phyloP scores from a whole-genome alignment of 495 filamentous ascomycete genomes.

The Lineolata rhizophorae region DNA sequence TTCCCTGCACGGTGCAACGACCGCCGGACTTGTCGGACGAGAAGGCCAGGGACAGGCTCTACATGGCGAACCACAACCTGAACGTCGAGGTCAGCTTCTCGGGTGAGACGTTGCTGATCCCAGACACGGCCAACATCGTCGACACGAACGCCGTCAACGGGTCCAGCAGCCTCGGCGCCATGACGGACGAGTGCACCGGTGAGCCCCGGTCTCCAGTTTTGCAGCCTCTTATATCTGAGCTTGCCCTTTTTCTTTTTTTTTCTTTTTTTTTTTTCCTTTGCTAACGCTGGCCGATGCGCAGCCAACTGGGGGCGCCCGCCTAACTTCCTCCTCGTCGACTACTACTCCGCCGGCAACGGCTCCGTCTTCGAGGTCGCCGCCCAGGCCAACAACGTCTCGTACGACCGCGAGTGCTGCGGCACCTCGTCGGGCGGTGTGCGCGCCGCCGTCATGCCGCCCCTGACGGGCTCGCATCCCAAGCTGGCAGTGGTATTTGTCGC shows the following conservation, averaged over 20 bases:
- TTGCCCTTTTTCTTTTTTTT: not conserved
- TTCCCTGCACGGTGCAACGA: constrained; percentile 36
- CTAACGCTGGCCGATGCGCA: constrained; percentile 4
- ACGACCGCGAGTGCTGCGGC: constrained; percentile 54
- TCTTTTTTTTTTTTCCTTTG: not conserved
- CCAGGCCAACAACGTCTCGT: constrained; percentile 64
- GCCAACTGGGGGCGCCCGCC: constrained; percentile 47
- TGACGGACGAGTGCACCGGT: constrained; percentile 45
- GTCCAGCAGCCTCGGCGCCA: constrained; percentile 45
- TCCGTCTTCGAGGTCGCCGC: constrained; percentile 85
- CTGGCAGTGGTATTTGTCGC: no score
- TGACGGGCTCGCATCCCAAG: no score
- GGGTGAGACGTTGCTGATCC: constrained; percentile 43
- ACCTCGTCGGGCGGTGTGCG: no score
- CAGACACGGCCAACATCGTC: constrained; percentile 42
- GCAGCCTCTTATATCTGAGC: not conserved
- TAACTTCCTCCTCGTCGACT: constrained; percentile 78
- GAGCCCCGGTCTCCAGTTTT: constrained; percentile 10
- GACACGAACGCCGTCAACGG: constrained; percentile 47
- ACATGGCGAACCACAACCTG: constrained; percentile 85
- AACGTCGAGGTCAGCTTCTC: constrained; percentile 48
- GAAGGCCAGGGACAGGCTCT: constrained; percentile 40
- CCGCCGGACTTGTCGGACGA: constrained; percentile 32
- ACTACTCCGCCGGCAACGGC: constrained; percentile 60
- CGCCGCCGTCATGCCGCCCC: no score